Base-by-base conservation (phyloP, 140 eudicot species). In the Ambrosia hybrid region DNA sequence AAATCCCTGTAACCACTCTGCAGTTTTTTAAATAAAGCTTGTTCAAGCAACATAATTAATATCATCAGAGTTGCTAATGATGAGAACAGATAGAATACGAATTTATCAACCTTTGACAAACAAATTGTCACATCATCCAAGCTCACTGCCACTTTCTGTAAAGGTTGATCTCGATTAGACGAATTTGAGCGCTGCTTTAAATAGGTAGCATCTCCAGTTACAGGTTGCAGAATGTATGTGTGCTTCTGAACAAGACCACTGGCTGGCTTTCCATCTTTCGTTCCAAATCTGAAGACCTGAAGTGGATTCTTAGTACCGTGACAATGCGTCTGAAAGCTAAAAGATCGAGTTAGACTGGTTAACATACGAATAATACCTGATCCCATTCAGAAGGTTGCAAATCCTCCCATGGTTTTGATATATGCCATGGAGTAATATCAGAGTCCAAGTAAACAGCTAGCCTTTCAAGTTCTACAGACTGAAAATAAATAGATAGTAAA, bases 81-180 rank as follows among this genome's bases (percentile, higher is more conserved):
- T 41, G 68, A 61, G 57, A 60, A 55, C 39, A 68, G 62, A 73
- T 15, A 68, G 62, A 52, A 45, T 30, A 52, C 51, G 65, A 57
- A 12, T 34, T 80, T 9, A 70, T 72, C 41, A 59, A 91, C 99
- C 95, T 95, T 95, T 45, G 99, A 65, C 86, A 95, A 82, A 83
- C 95, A 86, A 41, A 95, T 86, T 11, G 97, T 95, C 78, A 95
- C 97, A 71, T 95, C 99, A 71, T 95, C 97, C 84, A 95, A 81
- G 87, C 81, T 81, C 61, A 95, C 95, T 9, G 64, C 75, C 9
- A 92, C 97, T 72, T 83, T 85, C 81, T 95, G 99, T 71, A 70
- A 71, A 68, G 99, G 92, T 78, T 86, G 96, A 76, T 83, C 82
- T 61, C 72, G 81, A 57, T 72, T 77, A 16, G 92, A 85, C 33